phyloP scores from a whole-genome alignment of 2,329 filamentous ascomycete species.

The Phialophora verrucosa region DNA sequence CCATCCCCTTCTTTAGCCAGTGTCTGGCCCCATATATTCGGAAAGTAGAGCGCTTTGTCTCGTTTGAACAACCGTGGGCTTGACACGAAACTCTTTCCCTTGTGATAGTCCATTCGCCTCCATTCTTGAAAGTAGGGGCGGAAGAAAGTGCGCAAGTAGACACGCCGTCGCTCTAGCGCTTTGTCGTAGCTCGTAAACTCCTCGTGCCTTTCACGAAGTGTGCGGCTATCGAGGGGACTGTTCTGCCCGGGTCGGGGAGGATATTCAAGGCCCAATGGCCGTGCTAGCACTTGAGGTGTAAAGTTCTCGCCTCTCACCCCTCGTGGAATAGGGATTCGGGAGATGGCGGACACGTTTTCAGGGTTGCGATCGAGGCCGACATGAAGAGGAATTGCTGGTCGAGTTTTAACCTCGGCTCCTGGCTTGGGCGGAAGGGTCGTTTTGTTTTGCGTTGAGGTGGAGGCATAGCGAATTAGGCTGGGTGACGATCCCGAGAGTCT shows the following conservation, averaged over 20 bases:
- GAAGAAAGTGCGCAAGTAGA: constrained; percentile 78
- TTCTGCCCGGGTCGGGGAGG: constrained; percentile 82
- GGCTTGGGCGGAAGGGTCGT: neutral
- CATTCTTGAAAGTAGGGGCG: constrained; percentile 97
- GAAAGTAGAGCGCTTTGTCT: constrained; percentile 87
- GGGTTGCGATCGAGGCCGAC: constrained; percentile 38
- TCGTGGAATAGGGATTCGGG: constrained; percentile 37
- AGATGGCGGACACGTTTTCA: constrained; percentile 37
- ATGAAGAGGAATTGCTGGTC: constrained; percentile 34
- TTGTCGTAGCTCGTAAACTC: constrained; percentile 87
- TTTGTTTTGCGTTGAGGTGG: constrained; percentile 24
- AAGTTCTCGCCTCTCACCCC: constrained; percentile 51
- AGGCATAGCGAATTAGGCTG: constrained; percentile 24
- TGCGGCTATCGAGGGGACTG: constrained; percentile 73
- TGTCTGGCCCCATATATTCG: constrained; percentile 84
- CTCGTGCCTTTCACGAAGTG: constrained; percentile 70
- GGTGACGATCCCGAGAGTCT: constrained; percentile 13
- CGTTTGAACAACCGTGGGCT: constrained; percentile 83
- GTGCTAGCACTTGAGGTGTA: constrained; percentile 60
- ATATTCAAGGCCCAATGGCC: constrained; percentile 80
- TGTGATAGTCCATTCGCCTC: constrained; percentile 78
- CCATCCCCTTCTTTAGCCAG: constrained; percentile 52
- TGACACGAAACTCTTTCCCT: constrained; percentile 90
- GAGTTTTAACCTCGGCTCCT: constrained; percentile 9
- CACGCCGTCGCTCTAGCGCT: constrained; percentile 75